phyloP scores from a whole-genome alignment of 306 rosid genomes.

The Senna tora region DNA sequence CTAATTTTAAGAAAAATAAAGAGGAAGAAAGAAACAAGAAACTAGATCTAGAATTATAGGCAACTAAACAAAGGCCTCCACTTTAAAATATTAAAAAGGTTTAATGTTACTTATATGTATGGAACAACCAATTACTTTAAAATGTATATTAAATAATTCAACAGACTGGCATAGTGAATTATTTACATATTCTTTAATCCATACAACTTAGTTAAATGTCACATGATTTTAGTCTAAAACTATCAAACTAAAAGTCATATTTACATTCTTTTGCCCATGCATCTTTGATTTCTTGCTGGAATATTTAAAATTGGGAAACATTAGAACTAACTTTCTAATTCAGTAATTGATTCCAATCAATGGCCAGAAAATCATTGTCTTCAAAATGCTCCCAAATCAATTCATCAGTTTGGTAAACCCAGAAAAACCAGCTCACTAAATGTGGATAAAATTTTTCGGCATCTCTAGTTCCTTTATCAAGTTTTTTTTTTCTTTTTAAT shows the following conservation, averaged over 20 bases:
- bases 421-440: background rate
- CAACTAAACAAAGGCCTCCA: conserved; percentile 8
- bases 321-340: background rate
- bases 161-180: background rate
- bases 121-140: background rate
- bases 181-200: background rate
- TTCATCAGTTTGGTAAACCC: background rate
- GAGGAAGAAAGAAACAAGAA: background rate
- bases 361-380: background rate
- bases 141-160: background rate
- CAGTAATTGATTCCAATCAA: background rate
- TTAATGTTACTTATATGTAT: background rate
- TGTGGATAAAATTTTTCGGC: background rate
- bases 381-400: background rate
- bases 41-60: background rate
- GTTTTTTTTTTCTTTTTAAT: background rate
- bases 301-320: background rate
- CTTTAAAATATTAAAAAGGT: background rate
- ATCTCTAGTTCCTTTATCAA: background rate
- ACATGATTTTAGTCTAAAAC: background rate
- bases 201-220: background rate
- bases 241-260: background rate
- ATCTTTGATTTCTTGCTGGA: background rate
- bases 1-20: background rate
- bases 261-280: background rate